Percentiles rank a stretch among this genome's conserved stretches.
Conservation (phyloP, 1,139 yeast genomes). For the Magnusiomyces sp. region DNA sequence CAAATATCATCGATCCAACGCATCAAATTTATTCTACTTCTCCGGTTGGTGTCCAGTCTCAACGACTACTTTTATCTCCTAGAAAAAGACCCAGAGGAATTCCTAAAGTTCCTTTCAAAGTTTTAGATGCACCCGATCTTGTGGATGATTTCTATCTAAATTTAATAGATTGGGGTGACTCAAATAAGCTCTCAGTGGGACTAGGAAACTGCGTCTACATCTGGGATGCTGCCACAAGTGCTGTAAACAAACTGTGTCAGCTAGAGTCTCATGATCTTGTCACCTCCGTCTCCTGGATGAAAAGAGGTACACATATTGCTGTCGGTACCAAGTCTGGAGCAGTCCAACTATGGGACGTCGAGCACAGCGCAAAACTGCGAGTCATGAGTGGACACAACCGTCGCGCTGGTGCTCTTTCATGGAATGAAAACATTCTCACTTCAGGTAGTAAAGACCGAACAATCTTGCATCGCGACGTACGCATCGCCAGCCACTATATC, state of each 20-base stretch:
- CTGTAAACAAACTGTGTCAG: conserved; percentile 74
- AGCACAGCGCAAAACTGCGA: conserved; percentile 72
- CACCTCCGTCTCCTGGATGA: conserved; percentile 84
- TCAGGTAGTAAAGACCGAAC: conserved; percentile 84
- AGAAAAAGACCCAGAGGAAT: conserved; percentile 71
- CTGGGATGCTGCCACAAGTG: conserved; percentile 85
- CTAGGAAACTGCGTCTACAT: conserved; percentile 79
- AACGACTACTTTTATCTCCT: conserved; percentile 68
- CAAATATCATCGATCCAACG: conserved; percentile 39
- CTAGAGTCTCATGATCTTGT: conserved; percentile 55
- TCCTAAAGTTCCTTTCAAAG: conserved; percentile 82
- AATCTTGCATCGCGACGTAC: conserved; percentile 83
- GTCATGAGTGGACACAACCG: conserved; percentile 88
- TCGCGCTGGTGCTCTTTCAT: conserved; percentile 79
- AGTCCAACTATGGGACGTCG: conserved; percentile 94
- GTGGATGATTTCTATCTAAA: conserved; percentile 91
- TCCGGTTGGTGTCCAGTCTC: conserved; percentile 87
- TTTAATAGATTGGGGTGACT: conserved; percentile 92
- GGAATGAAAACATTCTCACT: conserved; percentile 86
- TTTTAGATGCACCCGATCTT: conserved; percentile 91
- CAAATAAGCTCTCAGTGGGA: conserved; percentile 84
- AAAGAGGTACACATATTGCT: conserved; percentile 78
- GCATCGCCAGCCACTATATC: conserved; percentile 76
- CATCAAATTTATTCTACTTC: conserved; percentile 72
- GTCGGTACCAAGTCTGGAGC: conserved; percentile 81